A percentile compares a stretch with the other conserved stretches of the same genome.
Conservation (phyloP, 768 basidiomycete genomes). For the Russula sp. region DNA sequence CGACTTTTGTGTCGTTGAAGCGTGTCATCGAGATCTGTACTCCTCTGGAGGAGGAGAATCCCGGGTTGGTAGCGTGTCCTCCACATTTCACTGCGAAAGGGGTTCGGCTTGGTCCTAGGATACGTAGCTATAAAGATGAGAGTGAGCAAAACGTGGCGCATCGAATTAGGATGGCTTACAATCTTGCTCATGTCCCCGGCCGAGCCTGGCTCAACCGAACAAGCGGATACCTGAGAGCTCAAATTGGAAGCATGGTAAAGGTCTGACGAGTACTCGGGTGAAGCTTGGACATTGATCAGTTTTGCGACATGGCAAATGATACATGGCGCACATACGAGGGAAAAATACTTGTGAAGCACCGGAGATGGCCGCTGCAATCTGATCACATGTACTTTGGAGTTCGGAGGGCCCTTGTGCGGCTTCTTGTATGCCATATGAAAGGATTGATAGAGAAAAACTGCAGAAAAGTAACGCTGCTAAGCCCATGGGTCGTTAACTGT, state of each 20-base stretch:
- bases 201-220: constrained; percentile 29
- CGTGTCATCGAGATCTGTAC: constrained; percentile 33
- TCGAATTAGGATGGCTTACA: background rate
- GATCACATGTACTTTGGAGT: background rate
- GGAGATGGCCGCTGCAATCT: constrained; percentile 5
- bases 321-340: too few species aligned
- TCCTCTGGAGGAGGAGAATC: constrained; percentile 34
- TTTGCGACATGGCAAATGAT: background rate
- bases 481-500: too few species aligned
- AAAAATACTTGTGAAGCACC: constrained; percentile 6
- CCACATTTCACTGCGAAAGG: constrained; percentile 31
- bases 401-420: background rate
- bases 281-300: background rate
- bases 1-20: constrained; percentile 19
- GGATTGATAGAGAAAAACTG: background rate
- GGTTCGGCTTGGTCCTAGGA: constrained; percentile 8
- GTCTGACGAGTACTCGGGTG: constrained; percentile 15
- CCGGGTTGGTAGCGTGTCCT: constrained; percentile 30
- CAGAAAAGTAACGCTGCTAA: background rate
- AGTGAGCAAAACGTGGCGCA: background rate
- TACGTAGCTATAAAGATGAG: constrained; percentile 2
- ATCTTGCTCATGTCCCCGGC: background rate
- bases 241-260: constrained; percentile 12
- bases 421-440: background rate
- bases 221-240: constrained; percentile 3